Conservation (phyloP, 192 early-diverging fungal species). For the Gryganskiella cystojenkinii region DNA sequence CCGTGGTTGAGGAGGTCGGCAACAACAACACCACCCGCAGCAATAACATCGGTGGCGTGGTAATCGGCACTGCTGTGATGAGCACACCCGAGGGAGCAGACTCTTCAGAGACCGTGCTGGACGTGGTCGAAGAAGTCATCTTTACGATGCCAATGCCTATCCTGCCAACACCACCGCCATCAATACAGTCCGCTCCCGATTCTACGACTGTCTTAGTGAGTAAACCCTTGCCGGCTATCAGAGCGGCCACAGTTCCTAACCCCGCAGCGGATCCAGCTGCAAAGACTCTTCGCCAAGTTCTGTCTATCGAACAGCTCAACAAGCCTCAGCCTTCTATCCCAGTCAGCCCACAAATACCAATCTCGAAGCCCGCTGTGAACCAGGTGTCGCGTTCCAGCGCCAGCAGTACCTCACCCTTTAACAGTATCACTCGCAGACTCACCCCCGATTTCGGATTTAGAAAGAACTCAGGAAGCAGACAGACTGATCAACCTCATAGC, state of each 20-base stretch:
- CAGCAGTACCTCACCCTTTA: slow-evolving; percentile 10
- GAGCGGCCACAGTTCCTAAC: background rate
- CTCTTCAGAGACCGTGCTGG: slow-evolving; percentile 2
- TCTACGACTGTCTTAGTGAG: background rate
- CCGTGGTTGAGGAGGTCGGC: background rate
- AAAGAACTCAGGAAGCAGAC: background rate
- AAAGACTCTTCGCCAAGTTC: slow-evolving; percentile 15
- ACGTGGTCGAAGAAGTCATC: slow-evolving; percentile 27
- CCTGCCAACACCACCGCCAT: background rate
- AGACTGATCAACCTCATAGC: background rate
- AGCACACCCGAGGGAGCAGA: background rate
- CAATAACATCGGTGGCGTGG: background rate
- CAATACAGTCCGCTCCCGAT: background rate
- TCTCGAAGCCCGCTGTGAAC: slow-evolving; percentile 1
- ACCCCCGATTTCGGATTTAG: slow-evolving; percentile 18
- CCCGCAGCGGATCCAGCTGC: background rate
- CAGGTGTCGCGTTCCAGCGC: background rate
- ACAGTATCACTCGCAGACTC: slow-evolving; percentile 20
- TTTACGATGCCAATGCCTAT: slow-evolving; percentile 13
- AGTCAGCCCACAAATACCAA: background rate
- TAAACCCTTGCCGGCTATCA: background rate
- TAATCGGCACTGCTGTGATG: background rate
- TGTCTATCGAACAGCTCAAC: slow-evolving; percentile 33
- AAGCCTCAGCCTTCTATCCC: slow-evolving; percentile 49
- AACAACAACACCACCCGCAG: background rate